Percentiles rank a stretch among this genome's conserved stretches.
Conservation (phyloP, 768 basidiomycete species). For the Tylopilus sp. region DNA sequence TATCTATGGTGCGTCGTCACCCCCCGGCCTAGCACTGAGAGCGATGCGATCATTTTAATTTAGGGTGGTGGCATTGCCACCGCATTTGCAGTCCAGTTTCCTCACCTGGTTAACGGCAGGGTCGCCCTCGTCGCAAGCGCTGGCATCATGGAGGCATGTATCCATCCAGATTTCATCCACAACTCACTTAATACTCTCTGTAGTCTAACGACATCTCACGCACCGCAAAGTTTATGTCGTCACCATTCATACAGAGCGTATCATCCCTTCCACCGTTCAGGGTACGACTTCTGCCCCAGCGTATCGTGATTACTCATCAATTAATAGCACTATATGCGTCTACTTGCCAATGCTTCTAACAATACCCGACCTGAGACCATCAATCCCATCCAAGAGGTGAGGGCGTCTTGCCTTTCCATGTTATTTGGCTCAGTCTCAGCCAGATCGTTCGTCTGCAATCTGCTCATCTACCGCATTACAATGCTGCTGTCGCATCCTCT, state of each 20-base stretch:
- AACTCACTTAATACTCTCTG: neutral
- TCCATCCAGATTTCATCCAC: neutral
- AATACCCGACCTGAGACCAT: conserved; percentile 15
- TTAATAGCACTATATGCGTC: conserved; percentile 48
- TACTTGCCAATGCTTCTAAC: conserved; percentile 38
- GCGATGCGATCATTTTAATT: neutral
- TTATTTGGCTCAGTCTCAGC: neutral
- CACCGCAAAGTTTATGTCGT: conserved; percentile 75
- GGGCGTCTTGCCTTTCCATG: neutral
- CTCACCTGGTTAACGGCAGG: conserved; percentile 62
- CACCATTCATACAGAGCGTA: conserved; percentile 65
- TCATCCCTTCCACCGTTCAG: conserved; percentile 60
- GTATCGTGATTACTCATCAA: neutral
- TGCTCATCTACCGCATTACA: conserved; percentile 71
- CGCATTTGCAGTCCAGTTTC: conserved; percentile 68
- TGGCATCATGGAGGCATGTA: conserved; percentile 61
- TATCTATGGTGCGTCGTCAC: conserved; percentile 61
- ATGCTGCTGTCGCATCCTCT: conserved; percentile 73
- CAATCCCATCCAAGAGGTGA: conserved; percentile 44
- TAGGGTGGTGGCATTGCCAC: conserved; percentile 75
- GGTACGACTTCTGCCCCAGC: conserved; percentile 35
- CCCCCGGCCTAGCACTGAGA: conserved; percentile 4
- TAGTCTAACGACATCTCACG: conserved; percentile 66
- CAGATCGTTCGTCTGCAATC: conserved; percentile 77
- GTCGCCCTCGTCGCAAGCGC: conserved; percentile 66